A percentile compares a stretch with the other conserved stretches of the same genome.
These are phyloP conservation scores for Noccaea caerulescens DNA, from an alignment of 345 rosid species.

Conservation along the genomic window DNA sequence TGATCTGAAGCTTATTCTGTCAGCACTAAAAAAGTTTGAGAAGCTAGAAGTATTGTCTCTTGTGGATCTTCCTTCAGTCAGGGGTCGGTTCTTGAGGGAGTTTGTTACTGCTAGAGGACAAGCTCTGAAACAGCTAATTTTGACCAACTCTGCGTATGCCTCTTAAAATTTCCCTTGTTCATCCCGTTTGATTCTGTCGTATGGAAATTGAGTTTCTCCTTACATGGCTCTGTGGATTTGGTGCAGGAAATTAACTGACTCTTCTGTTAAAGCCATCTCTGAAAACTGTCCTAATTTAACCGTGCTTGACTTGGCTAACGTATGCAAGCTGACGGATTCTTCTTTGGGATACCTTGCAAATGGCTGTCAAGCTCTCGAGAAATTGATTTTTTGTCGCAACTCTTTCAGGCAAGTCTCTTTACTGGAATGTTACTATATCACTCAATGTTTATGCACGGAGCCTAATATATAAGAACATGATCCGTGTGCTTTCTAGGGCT, in stretches of 20 bases:
- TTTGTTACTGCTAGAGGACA: constrained; percentile 55
- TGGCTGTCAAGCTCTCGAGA: constrained; percentile 64
- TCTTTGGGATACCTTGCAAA: constrained; percentile 79
- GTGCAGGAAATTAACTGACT: constrained; percentile 81
- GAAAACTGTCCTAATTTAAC: constrained; percentile 62
- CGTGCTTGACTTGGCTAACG: constrained; percentile 66
- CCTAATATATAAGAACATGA: not conserved
- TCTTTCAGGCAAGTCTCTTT: constrained; percentile 61
- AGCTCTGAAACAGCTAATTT: constrained; percentile 68
- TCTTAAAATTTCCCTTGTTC: constrained; percentile 29
- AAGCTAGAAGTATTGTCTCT: constrained; percentile 73
- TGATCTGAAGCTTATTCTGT: constrained; percentile 59
- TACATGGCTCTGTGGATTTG: constrained; percentile 27
- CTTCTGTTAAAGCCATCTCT: constrained; percentile 70
- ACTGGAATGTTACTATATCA: not conserved
- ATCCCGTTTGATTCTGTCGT: constrained; percentile 11
- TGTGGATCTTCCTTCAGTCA: constrained; percentile 64
- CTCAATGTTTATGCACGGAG: not conserved
- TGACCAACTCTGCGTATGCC: constrained; percentile 73
- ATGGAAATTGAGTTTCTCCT: constrained; percentile 16
- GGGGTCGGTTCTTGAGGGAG: constrained; percentile 58
- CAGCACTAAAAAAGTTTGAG: constrained; percentile 66
- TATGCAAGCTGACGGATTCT: constrained; percentile 77
- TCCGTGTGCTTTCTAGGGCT: not conserved
- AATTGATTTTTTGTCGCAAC: constrained; percentile 69